These are phyloP conservation scores for Brassica napus DNA, from an alignment of 345 rosid species.

Conservation along the genomic window DNA sequence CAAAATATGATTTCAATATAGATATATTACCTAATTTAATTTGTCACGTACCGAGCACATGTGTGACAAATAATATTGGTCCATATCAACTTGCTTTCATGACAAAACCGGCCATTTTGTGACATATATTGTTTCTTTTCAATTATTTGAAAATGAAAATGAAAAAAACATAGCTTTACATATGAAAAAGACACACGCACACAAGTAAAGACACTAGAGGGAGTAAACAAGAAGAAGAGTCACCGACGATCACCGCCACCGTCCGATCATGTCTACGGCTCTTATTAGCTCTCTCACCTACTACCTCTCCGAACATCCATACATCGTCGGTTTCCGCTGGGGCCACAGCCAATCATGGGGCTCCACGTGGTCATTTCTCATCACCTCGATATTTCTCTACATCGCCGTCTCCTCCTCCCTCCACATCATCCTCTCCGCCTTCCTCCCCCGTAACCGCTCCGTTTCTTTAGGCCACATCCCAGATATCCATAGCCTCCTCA, in stretches of 20 bases:
- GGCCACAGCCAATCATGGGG: conserved; percentile 81
- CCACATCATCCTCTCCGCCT: conserved; percentile 49
- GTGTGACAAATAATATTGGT: conserved; percentile 11
- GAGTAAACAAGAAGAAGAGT: conserved; percentile 15
- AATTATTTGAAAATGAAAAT: conserved; percentile 10
- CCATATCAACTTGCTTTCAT: conserved; percentile 31
- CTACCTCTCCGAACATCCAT: conserved; percentile 81
- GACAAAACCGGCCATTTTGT: conserved; percentile 24
- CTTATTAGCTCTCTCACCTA: conserved; percentile 42
- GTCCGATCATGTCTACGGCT: conserved; percentile 34
- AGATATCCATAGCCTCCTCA: conserved; percentile 64
- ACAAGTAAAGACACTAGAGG: conserved; percentile 14
- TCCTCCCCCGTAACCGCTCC: conserved; percentile 47
- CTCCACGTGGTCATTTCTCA: conserved; percentile 87
- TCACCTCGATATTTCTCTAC: conserved; percentile 61
- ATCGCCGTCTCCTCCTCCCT: conserved; percentile 51
- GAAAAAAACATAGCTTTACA: neutral
- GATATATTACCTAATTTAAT: neutral
- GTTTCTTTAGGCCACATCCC: conserved; percentile 75
- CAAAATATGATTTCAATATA: neutral
- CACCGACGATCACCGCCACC: conserved; percentile 27
- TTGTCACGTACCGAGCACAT: conserved; percentile 24
- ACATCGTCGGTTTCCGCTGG: conserved; percentile 82
- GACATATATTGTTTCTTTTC: conserved; percentile 7
- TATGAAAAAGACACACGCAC: conserved; percentile 23